phyloP scores from a whole-genome alignment of 352 stramenopile genomes.

The Globisporangium alternatum region DNA sequence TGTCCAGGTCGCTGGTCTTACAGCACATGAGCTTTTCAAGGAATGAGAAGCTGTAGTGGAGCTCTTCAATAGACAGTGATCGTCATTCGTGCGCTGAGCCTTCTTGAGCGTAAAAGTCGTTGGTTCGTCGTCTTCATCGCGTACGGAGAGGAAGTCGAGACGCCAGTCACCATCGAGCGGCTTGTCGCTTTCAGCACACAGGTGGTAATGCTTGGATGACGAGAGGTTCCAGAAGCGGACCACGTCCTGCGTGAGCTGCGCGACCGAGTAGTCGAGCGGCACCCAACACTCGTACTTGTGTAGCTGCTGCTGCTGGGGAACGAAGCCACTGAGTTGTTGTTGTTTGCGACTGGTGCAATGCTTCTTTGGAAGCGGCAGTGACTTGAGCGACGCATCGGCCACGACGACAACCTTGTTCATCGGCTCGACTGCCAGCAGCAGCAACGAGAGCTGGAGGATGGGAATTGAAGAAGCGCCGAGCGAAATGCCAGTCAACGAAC shows the following conservation, averaged over 20 bases:
- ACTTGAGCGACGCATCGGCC: conserved; percentile 11
- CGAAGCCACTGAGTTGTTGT: not conserved
- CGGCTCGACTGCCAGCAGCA: too few relatives aligned
- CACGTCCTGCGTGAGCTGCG: conserved; percentile 47
- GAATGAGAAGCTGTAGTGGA: not conserved
- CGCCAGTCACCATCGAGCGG: conserved; percentile 22
- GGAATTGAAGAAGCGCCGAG: not conserved
- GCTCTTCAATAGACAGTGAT: not conserved
- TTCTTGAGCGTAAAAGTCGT: conserved; percentile 21
- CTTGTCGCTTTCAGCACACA: conserved; percentile 28
- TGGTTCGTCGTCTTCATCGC: conserved; percentile 8
- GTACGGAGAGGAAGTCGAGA: conserved; percentile 17
- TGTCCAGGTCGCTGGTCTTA: not conserved
- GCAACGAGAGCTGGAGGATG: not conserved
- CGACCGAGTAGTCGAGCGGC: conserved; percentile 38
- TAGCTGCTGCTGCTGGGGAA: not conserved
- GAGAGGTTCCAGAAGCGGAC: conserved; percentile 46
- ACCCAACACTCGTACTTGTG: conserved; percentile 41
- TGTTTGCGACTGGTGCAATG: not conserved
- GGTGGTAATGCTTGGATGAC: conserved; percentile 33
- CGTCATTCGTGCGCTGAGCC: not conserved
- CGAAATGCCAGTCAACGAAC: not conserved
- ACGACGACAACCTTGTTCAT: conserved; percentile 45
- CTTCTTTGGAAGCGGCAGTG: not conserved
- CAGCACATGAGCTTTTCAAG: not conserved